Percentiles rank a stretch among this genome's conserved stretches.
These are phyloP conservation scores for Pleurotus tuber-regium DNA, from an alignment of 768 basidiomycete species.

Conservation along the genomic window DNA sequence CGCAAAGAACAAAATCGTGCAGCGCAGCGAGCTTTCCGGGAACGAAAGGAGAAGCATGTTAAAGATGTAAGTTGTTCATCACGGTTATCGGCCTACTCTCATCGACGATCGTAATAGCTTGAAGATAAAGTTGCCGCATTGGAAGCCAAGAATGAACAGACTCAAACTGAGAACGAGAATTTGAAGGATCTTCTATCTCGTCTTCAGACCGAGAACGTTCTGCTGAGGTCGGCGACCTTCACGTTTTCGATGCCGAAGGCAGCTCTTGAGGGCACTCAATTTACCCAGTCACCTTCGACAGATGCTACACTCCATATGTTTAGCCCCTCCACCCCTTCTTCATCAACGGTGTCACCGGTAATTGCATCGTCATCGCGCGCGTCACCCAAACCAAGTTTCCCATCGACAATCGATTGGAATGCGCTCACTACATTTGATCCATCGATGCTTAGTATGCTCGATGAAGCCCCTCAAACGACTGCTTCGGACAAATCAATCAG, in stretches of 20 bases:
- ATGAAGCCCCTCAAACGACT: slow-evolving; percentile 55
- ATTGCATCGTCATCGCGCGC: slow-evolving; percentile 26
- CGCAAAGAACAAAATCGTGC: slow-evolving; percentile 97
- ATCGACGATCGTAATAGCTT: slow-evolving; percentile 45
- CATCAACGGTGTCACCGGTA: slow-evolving; percentile 17
- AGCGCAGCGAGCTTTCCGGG: slow-evolving; percentile 95
- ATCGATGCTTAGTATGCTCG: slow-evolving; percentile 57
- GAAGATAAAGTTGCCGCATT: slow-evolving; percentile 90
- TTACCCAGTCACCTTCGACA: slow-evolving; percentile 17
- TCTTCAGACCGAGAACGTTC: slow-evolving; percentile 83
- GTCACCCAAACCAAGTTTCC: slow-evolving; percentile 31
- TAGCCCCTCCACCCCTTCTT: slow-evolving; percentile 16
- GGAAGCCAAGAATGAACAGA: slow-evolving; percentile 75
- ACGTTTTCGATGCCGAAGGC: slow-evolving; percentile 74
- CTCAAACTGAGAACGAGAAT: slow-evolving; percentile 82
- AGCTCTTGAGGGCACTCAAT: slow-evolving; percentile 17
- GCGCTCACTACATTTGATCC: slow-evolving; percentile 73
- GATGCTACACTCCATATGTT: slow-evolving; percentile 14
- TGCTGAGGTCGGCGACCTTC: slow-evolving; percentile 78
- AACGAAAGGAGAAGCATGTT: slow-evolving; percentile 96
- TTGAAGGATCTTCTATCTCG: slow-evolving; percentile 81
- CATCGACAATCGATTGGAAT: slow-evolving; percentile 53
- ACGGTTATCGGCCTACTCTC: slow-evolving; percentile 8
- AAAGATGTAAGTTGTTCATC: slow-evolving; percentile 71
- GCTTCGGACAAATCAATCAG: slow-evolving; percentile 58